Evolutionary conservation across 345 rosid genomes (phyloP).

Genomic region (Gossypium raimondii): DNA sequence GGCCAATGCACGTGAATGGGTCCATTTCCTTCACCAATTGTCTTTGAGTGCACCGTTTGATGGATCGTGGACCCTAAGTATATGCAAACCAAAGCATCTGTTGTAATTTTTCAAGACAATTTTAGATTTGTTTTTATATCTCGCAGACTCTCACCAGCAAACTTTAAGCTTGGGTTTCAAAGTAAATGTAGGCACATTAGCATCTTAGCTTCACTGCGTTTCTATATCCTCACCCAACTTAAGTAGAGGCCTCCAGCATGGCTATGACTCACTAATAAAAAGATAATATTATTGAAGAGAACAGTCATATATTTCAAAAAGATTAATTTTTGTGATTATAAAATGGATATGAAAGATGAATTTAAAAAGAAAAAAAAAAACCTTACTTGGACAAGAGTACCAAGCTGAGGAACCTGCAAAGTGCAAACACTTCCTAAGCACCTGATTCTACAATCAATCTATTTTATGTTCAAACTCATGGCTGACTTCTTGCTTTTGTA

Average conservation of each 20-base stretch:
- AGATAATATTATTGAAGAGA: background rate
- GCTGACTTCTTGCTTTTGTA: too few species aligned
- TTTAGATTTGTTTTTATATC: background rate
- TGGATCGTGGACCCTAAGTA: conserved; percentile 14
- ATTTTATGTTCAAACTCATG: too few species aligned
- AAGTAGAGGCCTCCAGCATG: background rate
- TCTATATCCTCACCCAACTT: background rate
- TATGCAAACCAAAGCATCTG: background rate
- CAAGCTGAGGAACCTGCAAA: background rate
- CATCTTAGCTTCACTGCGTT: background rate
- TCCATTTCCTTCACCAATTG: conserved; percentile 22
- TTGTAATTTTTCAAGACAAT: background rate
- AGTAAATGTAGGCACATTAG: background rate
- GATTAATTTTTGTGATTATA: too few species aligned
- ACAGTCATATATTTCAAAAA: too few species aligned
- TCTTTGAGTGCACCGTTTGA: conserved; percentile 14
- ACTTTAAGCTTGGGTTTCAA: background rate
- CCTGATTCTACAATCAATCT: too few species aligned
- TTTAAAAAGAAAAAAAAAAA: too few species aligned
- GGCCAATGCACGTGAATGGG: conserved; percentile 30
- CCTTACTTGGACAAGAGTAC: too few species aligned
- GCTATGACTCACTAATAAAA: background rate
- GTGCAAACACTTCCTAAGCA: too few species aligned
- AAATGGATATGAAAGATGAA: too few species aligned
- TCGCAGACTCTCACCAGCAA: background rate